Base-by-base conservation (phyloP, 306 rosid species). In the Macrotyloma uniflorum region DNA sequence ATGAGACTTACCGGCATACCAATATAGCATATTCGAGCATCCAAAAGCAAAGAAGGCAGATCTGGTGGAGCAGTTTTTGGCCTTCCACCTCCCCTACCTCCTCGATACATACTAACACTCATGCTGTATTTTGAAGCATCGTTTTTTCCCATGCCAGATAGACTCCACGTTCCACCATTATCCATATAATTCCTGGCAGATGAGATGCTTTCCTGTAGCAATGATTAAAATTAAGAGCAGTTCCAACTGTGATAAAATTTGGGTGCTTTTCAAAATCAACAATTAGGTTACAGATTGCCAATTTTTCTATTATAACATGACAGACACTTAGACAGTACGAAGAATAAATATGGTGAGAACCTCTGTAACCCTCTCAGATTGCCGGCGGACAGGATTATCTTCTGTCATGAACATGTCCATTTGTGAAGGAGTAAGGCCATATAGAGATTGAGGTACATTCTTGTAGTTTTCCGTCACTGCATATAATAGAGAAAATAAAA, bases 401-500 rank as follows among this genome's bases (percentile, higher is more conserved):
- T 88, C 91, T 8, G 93, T 91, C 97, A 90, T 79, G 89, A 95
- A 95, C 97, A 93, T 93, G 88, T 93, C 94, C 88, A 95, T 82
- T 85, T 95, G 99, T 38, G 98, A 83, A 50, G 99, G 90, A 38
- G 85, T 32, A 51, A 95, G 99, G 71, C 99, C 99, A 77, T 91
- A 93, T 68, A 95, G 90, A 85, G 55, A 71, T 43, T 88, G 67
- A 9, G 99, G 96, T 14, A 42, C 84, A 76, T 91, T 95, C 90
- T 90, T 91, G 86, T 49, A 95, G 81, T 95, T 95, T 7, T 93
- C 89, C 90, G 77, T 88, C 90, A 95, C 99, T 95, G 74, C 82
- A 76, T 54, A 72, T 80, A 67, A 81, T 43, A 76, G 28, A 58
- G 80, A 77, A 77, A 10, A 79, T 35, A 47, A n/a, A 38, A 59